Percentiles rank a stretch among this genome's conserved stretches.
Conservation (phyloP, 2,329 filamentous ascomycete genomes). For the Epichloe baconii region DNA sequence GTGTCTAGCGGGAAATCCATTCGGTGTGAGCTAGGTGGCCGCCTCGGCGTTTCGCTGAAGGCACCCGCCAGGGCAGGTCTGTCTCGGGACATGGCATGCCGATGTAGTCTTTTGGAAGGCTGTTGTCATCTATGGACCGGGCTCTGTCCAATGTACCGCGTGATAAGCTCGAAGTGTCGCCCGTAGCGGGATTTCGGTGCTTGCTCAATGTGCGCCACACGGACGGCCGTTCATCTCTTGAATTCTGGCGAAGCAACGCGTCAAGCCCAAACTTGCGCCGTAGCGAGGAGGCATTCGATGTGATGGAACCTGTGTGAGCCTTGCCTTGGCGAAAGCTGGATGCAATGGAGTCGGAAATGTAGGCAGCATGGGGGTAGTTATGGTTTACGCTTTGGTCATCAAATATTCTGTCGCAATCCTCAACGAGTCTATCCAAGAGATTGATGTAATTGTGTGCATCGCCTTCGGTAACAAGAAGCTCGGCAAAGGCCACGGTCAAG, state of each 20-base stretch:
- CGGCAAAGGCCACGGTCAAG: slow-evolving; percentile 77
- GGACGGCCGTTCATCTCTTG: slow-evolving; percentile 62
- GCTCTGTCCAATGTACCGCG: slow-evolving; percentile 56
- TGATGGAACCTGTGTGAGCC: slow-evolving; percentile 59
- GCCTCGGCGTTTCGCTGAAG: slow-evolving; percentile 42
- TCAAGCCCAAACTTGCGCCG: slow-evolving; percentile 75
- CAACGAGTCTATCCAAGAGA: slow-evolving; percentile 73
- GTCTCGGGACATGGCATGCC: slow-evolving; percentile 44
- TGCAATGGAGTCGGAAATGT: slow-evolving; percentile 45
- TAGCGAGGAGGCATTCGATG: slow-evolving; percentile 77
- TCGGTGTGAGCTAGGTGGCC: slow-evolving; percentile 45
- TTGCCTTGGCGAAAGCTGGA: slow-evolving; percentile 42
- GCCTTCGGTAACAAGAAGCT: slow-evolving; percentile 67
- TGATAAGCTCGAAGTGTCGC: slow-evolving; percentile 50
- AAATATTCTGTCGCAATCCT: slow-evolving; percentile 83
- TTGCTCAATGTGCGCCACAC: slow-evolving; percentile 87
- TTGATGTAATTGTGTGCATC: slow-evolving; percentile 76
- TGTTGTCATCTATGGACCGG: slow-evolving; percentile 61
- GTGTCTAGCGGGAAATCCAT: slow-evolving; percentile 44
- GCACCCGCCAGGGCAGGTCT: slow-evolving; percentile 47
- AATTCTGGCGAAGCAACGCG: slow-evolving; percentile 62
- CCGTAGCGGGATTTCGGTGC: slow-evolving; percentile 47
- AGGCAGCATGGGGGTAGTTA: slow-evolving; percentile 24
- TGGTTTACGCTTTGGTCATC: slow-evolving; percentile 42
- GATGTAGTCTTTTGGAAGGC: slow-evolving; percentile 25